phyloP scores from a whole-genome alignment of 2,329 filamentous ascomycete species.

The Aspergillus sp. region DNA sequence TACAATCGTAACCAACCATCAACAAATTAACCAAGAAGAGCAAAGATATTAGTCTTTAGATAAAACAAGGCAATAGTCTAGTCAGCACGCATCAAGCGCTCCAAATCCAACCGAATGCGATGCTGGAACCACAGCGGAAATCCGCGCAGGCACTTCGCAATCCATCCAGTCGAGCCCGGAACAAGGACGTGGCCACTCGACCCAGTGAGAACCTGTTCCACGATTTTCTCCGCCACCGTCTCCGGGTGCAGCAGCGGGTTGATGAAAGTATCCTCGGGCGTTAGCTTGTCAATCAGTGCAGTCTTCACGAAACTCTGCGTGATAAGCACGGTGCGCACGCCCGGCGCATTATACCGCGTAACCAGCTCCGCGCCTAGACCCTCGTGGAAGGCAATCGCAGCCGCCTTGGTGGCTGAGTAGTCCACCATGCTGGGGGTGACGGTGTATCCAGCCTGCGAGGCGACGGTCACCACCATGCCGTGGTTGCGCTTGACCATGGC shows the following conservation, averaged over 20 bases:
- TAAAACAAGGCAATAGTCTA: neutral
- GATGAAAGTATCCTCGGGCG: conserved; percentile 52
- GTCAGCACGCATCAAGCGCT: conserved; percentile 27
- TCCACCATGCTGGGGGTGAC: conserved; percentile 65
- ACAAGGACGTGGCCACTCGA: conserved; percentile 57
- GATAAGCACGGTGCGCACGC: conserved; percentile 63
- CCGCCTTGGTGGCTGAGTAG: conserved; percentile 67
- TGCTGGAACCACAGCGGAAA: conserved; percentile 66
- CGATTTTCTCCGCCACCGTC: conserved; percentile 64
- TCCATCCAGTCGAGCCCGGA: conserved; percentile 50
- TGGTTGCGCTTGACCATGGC: conserved; percentile 63
- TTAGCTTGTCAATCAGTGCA: conserved; percentile 59
- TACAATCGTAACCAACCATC: neutral
- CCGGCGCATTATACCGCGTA: conserved; percentile 61
- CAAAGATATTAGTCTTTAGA: neutral
- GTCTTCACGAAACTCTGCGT: conserved; percentile 65
- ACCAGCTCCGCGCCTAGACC: conserved; percentile 59
- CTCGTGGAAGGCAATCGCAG: conserved; percentile 67
- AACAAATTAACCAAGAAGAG: neutral
- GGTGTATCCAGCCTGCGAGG: conserved; percentile 62
- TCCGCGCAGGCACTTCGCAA: conserved; percentile 43
- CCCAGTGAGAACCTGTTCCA: conserved; percentile 59
- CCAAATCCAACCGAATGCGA: conserved; percentile 39
- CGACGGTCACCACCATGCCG: conserved; percentile 71
- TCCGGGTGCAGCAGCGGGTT: conserved; percentile 57